Evolutionary conservation across 148 eudicot species (phyloP), one percentile per base, ranked within the genome.

Genomic region (Rhododendron griersonianum): DNA sequence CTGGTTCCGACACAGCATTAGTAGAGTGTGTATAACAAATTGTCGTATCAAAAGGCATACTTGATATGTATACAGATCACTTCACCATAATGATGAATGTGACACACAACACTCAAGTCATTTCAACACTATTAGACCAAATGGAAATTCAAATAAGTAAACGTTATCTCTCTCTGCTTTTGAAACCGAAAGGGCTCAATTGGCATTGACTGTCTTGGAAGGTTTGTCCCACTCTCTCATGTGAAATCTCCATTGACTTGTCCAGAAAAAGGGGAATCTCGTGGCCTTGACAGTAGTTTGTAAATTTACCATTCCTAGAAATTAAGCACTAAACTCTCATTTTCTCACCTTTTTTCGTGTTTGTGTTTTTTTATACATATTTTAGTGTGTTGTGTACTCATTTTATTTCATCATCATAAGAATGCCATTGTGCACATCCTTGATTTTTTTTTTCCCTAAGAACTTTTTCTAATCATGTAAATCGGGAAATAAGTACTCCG

Each of bases 151-250:
- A 11, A 15, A 11, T 0, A 15, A 14, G 9, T 2, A 41, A 47
- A n/a, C 39, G 35, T 28, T 44, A 37, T 63, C 53, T 59, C 18
- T 37, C 7, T 67, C 44, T 28, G 28, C 77, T 48, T 83, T 71
- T 67, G 76, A 33, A 83, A 83, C 78, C 85, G 78, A 83, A 83
- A 71, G 85, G 45, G 79, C 15, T 48, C 16, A 30, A 41, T 71
- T 65, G 25, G 30, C 85, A 84, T 84, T 71, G 85, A 69, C 85
- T 39, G 53, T 30, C 61, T 84, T 16, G 57, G 63, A 69, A 84
- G 63, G 45, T 71, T 50, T 71, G 79, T 71, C 45, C 61, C 61
- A 16, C 78, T 33, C 85, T n/a, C 39, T 5, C 8, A 79, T 16
- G 21, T 45, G 25, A 63, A 57, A 21, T 41, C 35, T 41, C 51